A percentile compares a stretch with the other conserved stretches of the same genome.
phyloP scores from a whole-genome alignment of 129 eudicot genomes.

The Apium graveolens region DNA sequence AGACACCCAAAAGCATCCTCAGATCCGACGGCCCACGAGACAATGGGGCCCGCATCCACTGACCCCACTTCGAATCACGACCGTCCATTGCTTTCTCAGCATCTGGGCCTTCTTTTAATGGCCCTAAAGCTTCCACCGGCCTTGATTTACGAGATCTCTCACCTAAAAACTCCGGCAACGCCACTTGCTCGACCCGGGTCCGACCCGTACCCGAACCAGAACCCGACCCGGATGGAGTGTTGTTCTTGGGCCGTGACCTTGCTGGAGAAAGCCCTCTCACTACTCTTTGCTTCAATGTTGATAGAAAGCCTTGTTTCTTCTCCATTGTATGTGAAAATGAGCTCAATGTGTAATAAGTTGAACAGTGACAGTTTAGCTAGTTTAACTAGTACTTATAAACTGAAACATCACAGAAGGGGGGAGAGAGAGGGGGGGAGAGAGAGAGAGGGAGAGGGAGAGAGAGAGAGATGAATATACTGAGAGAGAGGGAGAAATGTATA shows the following conservation, averaged over 20 bases:
- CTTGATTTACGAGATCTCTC: slow-evolving; percentile 72
- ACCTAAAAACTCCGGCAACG: slow-evolving; percentile 40
- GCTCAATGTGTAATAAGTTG: neutral
- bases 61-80: slow-evolving; percentile 59
- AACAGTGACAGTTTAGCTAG: neutral
- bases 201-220: slow-evolving; percentile 56
- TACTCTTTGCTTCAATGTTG: slow-evolving; percentile 60
- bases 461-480: too few species aligned
- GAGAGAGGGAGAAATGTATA: neutral
- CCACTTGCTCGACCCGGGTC: slow-evolving; percentile 27
- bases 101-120: slow-evolving; percentile 76
- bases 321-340: slow-evolving; percentile 39
- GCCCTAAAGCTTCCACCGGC: slow-evolving; percentile 62
- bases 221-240: slow-evolving; percentile 45
- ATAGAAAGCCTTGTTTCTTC: slow-evolving; percentile 60
- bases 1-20: slow-evolving; percentile 77
- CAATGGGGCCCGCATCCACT: slow-evolving; percentile 65
- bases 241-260: slow-evolving; percentile 34
- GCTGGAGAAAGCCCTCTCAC: slow-evolving; percentile 72
- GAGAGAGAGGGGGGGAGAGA: neutral
- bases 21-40: slow-evolving; percentile 74
- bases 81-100: slow-evolving; percentile 35
- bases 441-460: too few species aligned
- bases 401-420: too few species aligned
- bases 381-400: neutral